phyloP scores from a whole-genome alignment of 306 rosid genomes.

The Lathyrus oleraceus region DNA sequence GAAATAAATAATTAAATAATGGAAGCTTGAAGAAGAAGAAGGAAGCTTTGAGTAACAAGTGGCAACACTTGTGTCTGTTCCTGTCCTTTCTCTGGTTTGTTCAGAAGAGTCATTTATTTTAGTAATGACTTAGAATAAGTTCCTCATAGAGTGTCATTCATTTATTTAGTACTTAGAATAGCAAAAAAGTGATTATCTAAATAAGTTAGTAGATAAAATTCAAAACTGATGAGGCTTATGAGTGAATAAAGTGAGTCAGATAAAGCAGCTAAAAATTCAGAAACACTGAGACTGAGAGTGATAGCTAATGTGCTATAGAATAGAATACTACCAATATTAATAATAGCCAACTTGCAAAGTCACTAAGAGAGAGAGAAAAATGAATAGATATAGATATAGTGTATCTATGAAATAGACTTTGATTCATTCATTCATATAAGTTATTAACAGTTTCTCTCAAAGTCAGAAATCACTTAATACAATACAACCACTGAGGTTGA shows the following conservation, averaged over 20 bases:
- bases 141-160: neutral
- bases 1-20: neutral
- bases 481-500: constrained; percentile 15
- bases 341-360: constrained; percentile 39
- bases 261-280: constrained; percentile 38
- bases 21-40: neutral
- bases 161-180: neutral
- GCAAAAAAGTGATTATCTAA: neutral
- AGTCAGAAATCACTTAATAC: constrained; percentile 40
- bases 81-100: neutral
- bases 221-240: neutral
- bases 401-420: neutral
- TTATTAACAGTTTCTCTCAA: constrained; percentile 28
- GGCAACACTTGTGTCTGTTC: neutral
- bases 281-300: neutral
- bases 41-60: neutral
- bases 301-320: neutral
- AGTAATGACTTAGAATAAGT: no score
- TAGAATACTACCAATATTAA: constrained; percentile 22
- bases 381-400: neutral
- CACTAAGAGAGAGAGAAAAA: constrained; percentile 29
- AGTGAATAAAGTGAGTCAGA: constrained; percentile 35
- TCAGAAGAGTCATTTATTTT: neutral
- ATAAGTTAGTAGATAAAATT: neutral
- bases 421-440: constrained; percentile 11